Percentiles rank a stretch among this genome's conserved stretches.
Conservation (phyloP, 257 asterid species). For the Solanum sitiens region DNA sequence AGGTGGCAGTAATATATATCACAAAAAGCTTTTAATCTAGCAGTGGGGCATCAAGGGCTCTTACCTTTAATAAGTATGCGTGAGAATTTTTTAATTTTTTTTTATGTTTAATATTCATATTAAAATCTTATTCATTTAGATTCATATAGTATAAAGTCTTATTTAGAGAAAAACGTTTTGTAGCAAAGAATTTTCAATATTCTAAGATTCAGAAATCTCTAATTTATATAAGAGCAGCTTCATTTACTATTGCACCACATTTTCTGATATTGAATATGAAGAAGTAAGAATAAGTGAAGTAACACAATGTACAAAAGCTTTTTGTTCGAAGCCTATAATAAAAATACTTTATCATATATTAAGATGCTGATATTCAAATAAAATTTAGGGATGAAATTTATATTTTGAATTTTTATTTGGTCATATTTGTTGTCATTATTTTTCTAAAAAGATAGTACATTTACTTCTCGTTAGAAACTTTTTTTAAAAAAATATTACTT, state of each 20-base stretch:
- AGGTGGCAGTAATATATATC: constrained; percentile 11
- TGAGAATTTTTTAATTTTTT: too few species aligned
- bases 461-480: neutral
- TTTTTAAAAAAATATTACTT: neutral
- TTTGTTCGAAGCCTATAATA: neutral
- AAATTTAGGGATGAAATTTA: neutral
- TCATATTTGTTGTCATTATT: neutral
- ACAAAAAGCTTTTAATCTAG: constrained; percentile 52
- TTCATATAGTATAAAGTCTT: rapidly evolving
- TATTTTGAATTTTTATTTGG: neutral
- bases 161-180: rapidly evolving
- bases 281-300: neutral
- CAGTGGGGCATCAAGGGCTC: constrained; percentile 42
- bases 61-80: neutral
- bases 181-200: rapidly evolving
- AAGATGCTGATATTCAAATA: rapidly evolving
- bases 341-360: neutral
- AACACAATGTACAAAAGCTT: neutral
- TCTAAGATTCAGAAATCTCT: too few species aligned
- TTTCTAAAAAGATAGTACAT: too few species aligned
- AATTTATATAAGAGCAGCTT: rapidly evolving
- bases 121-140: rapidly evolving
- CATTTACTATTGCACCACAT: rapidly evolving
- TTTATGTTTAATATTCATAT: rapidly evolving
- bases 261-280: rapidly evolving